Evolutionary conservation across 2,329 filamentous ascomycete genomes (phyloP), one percentile per base, ranked within the genome.

Genomic region (Lachnellula cervina): DNA sequence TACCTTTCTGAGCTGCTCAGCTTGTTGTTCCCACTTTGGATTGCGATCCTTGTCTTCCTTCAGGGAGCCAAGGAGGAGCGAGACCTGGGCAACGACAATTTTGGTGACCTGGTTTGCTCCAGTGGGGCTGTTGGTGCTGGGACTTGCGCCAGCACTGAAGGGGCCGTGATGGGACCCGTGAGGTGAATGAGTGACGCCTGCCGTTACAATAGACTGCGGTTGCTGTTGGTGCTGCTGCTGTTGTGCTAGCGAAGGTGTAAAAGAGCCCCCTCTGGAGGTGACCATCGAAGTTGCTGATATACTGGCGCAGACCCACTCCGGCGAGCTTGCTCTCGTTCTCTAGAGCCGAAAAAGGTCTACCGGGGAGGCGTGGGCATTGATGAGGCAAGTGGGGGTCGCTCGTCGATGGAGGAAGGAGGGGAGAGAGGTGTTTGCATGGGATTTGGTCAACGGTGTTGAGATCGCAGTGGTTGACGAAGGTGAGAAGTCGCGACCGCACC

Each of bases 71-170:
- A 99, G 81, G 56, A 99, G 83, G 62, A 99, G 85, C 76, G 94
- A 96, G 64, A 97, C 86, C 78, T 99, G 94, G 63, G 94, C 91
- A 68, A 96, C 87, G 67, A 94, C 91, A 72, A 99, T 94, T 76
- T 95, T 97, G 59, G 88, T 88, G 66, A 97, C 80, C 69, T 86
- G 87, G 49, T 77, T 80, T 65, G 79, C 74, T 60, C 77, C 76
- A 37, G 75, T 75, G 68, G 65, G 76, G 55, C 69, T 71, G 54
- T 64, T 70, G 25, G 67, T 69, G 56, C 68, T 70, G 50, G 69
- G 68, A 48, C 69, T 70, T 42, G 67, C 66, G 55, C 64, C 63
- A 59, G 68, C 66, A 66, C 68, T 71, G 53, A 70, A 69, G 49
- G 65, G 61, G 74, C 73, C 66, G 75, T 80, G 71, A 75, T 82